Conservation (phyloP, 2,329 filamentous ascomycete species). For the Coniochaeta hoffmannii region DNA sequence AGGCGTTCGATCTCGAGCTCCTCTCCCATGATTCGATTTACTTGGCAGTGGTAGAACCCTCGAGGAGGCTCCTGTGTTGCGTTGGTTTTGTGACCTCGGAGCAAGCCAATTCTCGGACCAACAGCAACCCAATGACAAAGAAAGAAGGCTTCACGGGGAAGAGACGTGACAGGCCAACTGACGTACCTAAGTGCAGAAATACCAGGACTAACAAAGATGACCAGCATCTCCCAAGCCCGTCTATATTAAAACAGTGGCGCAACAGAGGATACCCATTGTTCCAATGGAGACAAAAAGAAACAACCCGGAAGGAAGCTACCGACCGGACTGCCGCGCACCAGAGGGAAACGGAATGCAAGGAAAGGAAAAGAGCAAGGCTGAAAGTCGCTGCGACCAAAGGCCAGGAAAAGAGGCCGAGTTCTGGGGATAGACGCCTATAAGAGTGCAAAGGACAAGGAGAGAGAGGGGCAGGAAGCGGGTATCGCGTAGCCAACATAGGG, state of each 20-base stretch:
- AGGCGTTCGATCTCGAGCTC: constrained; percentile 6
- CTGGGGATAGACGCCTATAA: background rate
- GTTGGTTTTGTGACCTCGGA: background rate
- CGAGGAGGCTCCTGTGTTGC: background rate
- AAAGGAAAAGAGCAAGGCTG: background rate
- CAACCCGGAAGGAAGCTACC: background rate
- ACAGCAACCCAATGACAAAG: constrained; percentile 1
- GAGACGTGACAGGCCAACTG: background rate
- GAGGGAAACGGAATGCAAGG: background rate
- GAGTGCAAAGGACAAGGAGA: background rate
- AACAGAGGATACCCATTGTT: background rate
- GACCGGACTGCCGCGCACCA: background rate
- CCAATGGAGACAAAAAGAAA: background rate
- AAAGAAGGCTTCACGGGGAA: background rate
- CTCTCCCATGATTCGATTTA: background rate
- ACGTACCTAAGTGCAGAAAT: constrained; percentile 7
- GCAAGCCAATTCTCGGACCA: background rate
- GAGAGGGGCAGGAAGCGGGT: background rate
- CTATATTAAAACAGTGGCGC: background rate
- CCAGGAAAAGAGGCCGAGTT: background rate
- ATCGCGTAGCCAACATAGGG: background rate
- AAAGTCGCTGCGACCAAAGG: background rate
- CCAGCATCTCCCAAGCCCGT: constrained; percentile 17
- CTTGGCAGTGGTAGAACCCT: background rate
- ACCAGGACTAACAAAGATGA: constrained; percentile 19